Evolutionary conservation across 768 basidiomycete species (phyloP).

Genomic region (Lactarius pseudohatsudake): DNA sequence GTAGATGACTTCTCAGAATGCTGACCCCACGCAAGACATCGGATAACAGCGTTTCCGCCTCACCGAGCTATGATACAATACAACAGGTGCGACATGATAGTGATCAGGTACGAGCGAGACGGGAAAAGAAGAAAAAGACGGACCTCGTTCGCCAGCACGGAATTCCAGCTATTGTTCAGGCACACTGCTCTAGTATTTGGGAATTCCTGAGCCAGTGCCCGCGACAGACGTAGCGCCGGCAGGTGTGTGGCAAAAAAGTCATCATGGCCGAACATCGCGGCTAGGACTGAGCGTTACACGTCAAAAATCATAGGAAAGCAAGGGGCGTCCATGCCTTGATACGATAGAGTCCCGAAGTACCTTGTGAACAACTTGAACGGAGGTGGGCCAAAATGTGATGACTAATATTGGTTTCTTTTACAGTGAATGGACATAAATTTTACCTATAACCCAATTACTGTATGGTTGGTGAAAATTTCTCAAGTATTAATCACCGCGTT

Average conservation of each 20-base stretch:
- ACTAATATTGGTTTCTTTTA: too few species aligned
- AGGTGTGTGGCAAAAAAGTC: neutral
- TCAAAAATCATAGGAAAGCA: neutral
- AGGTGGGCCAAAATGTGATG: neutral
- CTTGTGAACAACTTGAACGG: neutral
- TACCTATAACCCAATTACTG: too few species aligned
- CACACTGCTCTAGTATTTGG: constrained; percentile 9
- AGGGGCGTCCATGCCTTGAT: neutral
- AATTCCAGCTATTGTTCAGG: neutral
- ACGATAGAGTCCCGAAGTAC: neutral
- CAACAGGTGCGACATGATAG: neutral
- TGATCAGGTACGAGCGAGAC: neutral
- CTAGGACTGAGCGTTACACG: neutral
- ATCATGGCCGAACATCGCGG: neutral
- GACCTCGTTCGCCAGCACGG: constrained; percentile 13
- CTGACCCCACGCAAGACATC: neutral
- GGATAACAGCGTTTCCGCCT: constrained; percentile 7
- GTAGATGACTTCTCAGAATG: constrained; percentile 3
- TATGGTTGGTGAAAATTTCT: too few species aligned
- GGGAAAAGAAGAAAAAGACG: neutral
- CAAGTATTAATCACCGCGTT: too few species aligned
- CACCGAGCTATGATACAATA: constrained; percentile 9
- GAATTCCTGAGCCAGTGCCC: constrained; percentile 7
- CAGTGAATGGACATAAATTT: too few species aligned
- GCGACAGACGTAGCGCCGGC: constrained; percentile 11